Evolutionary conservation across 148 eudicot species (phyloP).

Genomic region (Polygonum maritimum): DNA sequence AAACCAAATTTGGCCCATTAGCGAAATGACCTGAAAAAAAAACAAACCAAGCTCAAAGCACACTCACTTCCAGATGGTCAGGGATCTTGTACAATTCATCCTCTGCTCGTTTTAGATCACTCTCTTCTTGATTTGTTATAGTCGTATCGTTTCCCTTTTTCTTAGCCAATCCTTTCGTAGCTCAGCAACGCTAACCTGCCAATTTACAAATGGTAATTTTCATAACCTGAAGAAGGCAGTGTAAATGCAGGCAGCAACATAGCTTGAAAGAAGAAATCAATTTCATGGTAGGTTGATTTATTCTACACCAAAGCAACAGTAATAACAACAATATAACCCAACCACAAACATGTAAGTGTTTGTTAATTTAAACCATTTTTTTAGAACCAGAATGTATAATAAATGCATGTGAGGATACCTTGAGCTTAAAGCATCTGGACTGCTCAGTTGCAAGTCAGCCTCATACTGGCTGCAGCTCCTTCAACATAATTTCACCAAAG

Average conservation of each 20-base stretch:
- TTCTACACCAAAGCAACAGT: too few relatives aligned
- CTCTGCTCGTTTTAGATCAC: conserved; percentile 68
- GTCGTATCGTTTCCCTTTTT: conserved; percentile 60
- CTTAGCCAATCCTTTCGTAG: too few relatives aligned
- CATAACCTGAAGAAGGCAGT: too few relatives aligned
- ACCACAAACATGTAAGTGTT: background rate
- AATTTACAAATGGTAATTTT: too few relatives aligned
- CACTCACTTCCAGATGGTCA: conserved; percentile 89
- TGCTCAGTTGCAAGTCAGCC: conserved; percentile 95
- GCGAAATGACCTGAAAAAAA: too few relatives aligned
- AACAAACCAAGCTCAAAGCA: too few relatives aligned
- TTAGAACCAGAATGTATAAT: background rate
- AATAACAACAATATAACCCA: too few relatives aligned
- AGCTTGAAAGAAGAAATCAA: background rate
- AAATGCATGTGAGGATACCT: conserved; percentile 38
- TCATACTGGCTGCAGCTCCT: conserved; percentile 97
- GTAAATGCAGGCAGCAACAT: too few relatives aligned
- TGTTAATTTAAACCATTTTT: background rate
- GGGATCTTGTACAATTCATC: conserved; percentile 90
- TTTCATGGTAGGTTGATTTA: too few relatives aligned
- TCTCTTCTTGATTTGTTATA: conserved; percentile 39
- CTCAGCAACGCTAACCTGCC: background rate
- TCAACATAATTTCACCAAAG: too few relatives aligned
- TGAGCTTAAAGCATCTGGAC: conserved; percentile 97
- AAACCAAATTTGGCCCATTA: too few relatives aligned